phyloP scores from a whole-genome alignment of 164 flowering plant genomes.

The Stephania cephalantha region DNA sequence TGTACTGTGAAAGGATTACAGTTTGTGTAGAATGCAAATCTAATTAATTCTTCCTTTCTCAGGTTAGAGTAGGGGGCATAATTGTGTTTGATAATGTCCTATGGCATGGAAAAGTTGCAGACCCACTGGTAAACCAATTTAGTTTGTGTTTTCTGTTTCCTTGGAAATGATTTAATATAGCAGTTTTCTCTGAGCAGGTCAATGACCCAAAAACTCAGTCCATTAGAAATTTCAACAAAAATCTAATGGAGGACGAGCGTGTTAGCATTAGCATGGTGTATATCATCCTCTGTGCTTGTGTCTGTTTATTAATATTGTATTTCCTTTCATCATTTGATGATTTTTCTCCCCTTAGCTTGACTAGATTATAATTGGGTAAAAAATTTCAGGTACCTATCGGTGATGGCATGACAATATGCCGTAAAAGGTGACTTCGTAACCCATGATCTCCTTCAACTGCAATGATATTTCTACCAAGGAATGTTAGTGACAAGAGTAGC shows the following conservation, averaged over 20 bases:
- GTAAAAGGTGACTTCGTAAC: slow-evolving; percentile 36
- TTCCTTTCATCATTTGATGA: not conserved
- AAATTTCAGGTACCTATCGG: slow-evolving; percentile 79
- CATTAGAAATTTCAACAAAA: slow-evolving; percentile 62
- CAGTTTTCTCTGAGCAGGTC: slow-evolving; percentile 34
- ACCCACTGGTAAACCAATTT: slow-evolving; percentile 53
- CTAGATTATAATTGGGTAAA: not conserved
- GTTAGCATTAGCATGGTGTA: slow-evolving; percentile 81
- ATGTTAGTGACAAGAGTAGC: not conserved
- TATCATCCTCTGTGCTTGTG: not conserved
- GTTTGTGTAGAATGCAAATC: not conserved
- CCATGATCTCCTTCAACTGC: not conserved
- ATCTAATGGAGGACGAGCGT: slow-evolving; percentile 61
- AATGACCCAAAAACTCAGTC: slow-evolving; percentile 66
- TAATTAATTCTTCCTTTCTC: slow-evolving; percentile 14
- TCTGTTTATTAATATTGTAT: not conserved
- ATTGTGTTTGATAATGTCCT: slow-evolving; percentile 92
- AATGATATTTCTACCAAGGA: not conserved
- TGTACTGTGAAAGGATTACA: too few relatives aligned
- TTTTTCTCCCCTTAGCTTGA: slow-evolving; percentile 4
- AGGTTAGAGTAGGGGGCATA: slow-evolving; percentile 86
- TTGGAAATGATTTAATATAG: not conserved
- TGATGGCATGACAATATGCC: slow-evolving; percentile 92
- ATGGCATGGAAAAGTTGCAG: slow-evolving; percentile 94
- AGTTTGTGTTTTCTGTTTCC: not conserved